Conservation (phyloP, 139 green algal species). For the Micractinium sp. region DNA sequence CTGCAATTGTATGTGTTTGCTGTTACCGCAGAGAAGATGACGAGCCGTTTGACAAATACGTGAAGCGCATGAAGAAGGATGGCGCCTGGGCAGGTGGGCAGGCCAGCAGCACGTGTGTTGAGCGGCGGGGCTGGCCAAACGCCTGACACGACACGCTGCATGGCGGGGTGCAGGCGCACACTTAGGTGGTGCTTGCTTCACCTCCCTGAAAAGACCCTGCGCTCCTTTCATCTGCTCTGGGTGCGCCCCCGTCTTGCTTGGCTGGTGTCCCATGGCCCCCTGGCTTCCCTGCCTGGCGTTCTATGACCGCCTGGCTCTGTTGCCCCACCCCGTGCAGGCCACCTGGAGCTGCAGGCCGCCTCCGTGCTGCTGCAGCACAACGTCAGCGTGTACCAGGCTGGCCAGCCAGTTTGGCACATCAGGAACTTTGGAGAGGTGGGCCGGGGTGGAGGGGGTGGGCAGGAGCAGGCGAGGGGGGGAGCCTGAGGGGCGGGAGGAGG, state of each 20-base stretch:
- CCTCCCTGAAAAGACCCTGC: background rate
- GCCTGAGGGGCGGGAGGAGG: no score
- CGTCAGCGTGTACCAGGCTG: constrained; percentile 69
- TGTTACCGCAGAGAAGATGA: constrained; percentile 65
- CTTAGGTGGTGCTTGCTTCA: background rate
- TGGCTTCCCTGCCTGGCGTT: background rate
- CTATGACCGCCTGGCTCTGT: no score
- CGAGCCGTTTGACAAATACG: constrained; percentile 60
- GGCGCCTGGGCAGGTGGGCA: constrained; percentile 25
- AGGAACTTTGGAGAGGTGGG: constrained; percentile 51
- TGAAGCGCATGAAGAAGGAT: background rate
- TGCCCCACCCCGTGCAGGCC: constrained; percentile 55
- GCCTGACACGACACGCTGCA: background rate
- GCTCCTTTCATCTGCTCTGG: background rate
- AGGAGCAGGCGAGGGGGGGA: background rate
- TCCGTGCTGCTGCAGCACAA: constrained; percentile 47
- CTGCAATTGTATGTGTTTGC: background rate
- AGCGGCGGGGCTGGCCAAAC: background rate
- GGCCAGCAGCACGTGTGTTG: background rate
- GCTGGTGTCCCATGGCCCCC: background rate
- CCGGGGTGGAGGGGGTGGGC: background rate
- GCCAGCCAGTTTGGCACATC: constrained; percentile 66
- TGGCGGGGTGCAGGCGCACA: background rate
- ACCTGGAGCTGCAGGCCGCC: constrained; percentile 79
- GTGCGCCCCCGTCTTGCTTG: background rate